These are phyloP conservation scores for Chrysanthemum makinoi DNA, from an alignment of 129 eudicot species.

Conservation along the genomic window DNA sequence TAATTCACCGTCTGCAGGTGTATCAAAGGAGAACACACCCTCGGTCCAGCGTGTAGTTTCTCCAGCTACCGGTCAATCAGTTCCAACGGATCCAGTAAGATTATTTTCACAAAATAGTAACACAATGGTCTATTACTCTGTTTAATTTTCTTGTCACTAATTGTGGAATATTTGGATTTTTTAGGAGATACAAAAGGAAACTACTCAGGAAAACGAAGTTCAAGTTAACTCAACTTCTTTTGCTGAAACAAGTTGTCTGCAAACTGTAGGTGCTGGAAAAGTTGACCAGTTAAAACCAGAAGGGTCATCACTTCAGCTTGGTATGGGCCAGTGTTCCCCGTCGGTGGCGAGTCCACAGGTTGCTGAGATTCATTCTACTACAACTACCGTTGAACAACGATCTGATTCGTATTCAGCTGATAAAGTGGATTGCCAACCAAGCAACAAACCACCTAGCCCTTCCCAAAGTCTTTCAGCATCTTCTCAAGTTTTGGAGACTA, in stretches of 20 bases:
- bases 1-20: slow-evolving; percentile 13
- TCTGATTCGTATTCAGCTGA: slow-evolving; percentile 11
- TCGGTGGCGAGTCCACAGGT: neutral
- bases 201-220: slow-evolving; percentile 27
- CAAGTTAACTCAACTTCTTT: slow-evolving; percentile 9
- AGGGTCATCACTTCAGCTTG: slow-evolving; percentile 8
- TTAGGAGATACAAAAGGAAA: slow-evolving; percentile 34
- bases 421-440: slow-evolving; percentile 14
- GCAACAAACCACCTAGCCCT: slow-evolving; percentile 8
- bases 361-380: slow-evolving; percentile 2
- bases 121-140: neutral
- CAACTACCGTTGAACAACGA: slow-evolving; percentile 13
- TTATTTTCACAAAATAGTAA: slow-evolving; percentile 16
- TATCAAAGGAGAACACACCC: neutral
- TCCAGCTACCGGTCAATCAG: slow-evolving; percentile 24
- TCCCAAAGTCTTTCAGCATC: slow-evolving; percentile 19
- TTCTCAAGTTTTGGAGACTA: slow-evolving; percentile 19
- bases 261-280: slow-evolving; percentile 8
- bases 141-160: neutral
- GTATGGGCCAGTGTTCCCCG: slow-evolving; percentile 20
- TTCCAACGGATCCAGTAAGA: slow-evolving; percentile 28
- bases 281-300: too few species aligned
- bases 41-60: slow-evolving; percentile 9
- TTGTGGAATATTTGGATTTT: slow-evolving; percentile 8
- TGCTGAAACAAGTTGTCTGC: slow-evolving; percentile 17